A percentile compares a stretch with the other conserved stretches of the same genome.
phyloP scores from a whole-genome alignment of 306 rosid species.

The Prunus dulcis region DNA sequence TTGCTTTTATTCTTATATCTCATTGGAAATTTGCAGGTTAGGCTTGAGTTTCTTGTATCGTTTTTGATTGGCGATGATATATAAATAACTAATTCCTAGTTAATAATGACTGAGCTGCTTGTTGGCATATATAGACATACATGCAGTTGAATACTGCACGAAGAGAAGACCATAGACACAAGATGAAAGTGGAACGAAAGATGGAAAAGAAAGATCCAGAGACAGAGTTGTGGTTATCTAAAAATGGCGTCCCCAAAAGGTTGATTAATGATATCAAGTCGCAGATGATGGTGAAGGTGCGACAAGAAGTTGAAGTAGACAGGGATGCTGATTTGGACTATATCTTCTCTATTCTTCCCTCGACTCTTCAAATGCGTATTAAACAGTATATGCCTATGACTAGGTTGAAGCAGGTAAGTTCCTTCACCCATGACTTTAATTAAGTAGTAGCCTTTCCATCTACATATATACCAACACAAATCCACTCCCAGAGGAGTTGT shows the following conservation, averaged over 20 bases:
- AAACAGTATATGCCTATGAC: neutral
- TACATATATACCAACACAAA: too few species aligned
- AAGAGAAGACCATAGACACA: neutral
- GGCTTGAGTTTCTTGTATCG: too few species aligned
- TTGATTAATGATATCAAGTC: neutral
- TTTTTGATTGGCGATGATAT: too few species aligned
- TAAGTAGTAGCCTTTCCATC: too few species aligned
- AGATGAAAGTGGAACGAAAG: neutral
- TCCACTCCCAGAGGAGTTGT: too few species aligned
- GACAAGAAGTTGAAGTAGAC: neutral
- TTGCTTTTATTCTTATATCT: slow-evolving; percentile 25
- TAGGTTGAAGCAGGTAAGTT: neutral
- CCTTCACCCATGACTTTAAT: neutral
- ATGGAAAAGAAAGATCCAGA: neutral
- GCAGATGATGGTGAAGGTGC: neutral
- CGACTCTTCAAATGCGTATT: neutral
- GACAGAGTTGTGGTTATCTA: neutral
- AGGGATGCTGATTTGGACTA: neutral
- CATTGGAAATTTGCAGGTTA: slow-evolving; percentile 33
- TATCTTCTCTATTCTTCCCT: neutral
- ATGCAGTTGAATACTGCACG: neutral
- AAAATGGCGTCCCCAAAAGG: neutral
- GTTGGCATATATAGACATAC: neutral
- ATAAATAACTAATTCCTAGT: too few species aligned
- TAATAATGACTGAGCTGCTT: neutral